Percentiles rank a stretch among this genome's conserved stretches.
Evolutionary conservation across 441 rosid species (phyloP).

Genomic region (Pelargonium australe): DNA sequence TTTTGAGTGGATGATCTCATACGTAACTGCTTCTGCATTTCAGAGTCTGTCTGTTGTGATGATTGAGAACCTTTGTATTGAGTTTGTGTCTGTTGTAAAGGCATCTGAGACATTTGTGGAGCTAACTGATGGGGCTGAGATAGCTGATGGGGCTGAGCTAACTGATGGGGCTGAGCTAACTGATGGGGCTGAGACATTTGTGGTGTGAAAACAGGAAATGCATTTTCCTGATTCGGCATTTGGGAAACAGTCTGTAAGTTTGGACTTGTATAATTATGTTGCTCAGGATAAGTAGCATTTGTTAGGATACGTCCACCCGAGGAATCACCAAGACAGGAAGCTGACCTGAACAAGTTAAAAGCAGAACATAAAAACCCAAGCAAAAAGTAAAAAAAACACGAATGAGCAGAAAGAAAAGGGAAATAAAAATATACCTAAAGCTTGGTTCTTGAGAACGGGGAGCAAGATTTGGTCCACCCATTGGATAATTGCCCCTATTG

Average conservation of each 20-base stretch:
- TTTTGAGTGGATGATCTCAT: conserved; percentile 25
- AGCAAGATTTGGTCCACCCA: conserved; percentile 28
- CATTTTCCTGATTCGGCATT: conserved; percentile 34
- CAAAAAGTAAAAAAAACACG: conserved; percentile 9
- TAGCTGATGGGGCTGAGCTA: conserved; percentile 16
- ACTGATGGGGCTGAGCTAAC: conserved; percentile 27
- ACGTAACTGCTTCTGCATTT: conserved; percentile 34
- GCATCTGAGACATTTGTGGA: conserved; percentile 36
- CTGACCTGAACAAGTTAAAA: conserved; percentile 30
- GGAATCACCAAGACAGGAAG: conserved; percentile 32
- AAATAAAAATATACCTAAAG: conserved; percentile 22
- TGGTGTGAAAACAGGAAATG: conserved; percentile 31
- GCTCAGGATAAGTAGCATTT: conserved; percentile 42
- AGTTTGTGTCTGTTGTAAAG: conserved; percentile 27
- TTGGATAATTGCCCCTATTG: conserved; percentile 33
- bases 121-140: conserved; percentile 31
- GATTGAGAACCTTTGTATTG: conserved; percentile 38
- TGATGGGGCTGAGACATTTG: conserved; percentile 37
- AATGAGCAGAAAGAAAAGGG: conserved; percentile 7
- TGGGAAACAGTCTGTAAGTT: conserved; percentile 41
- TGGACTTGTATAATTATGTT: conserved; percentile 35
- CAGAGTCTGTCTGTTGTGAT: conserved; percentile 36
- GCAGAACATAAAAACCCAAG: conserved; percentile 13
- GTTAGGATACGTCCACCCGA: conserved; percentile 37
- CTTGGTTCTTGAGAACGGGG: conserved; percentile 34